These are phyloP conservation scores for Nematodospora anomalae DNA, from an alignment of 1,139 yeast genomes.

Conservation along the genomic window DNA sequence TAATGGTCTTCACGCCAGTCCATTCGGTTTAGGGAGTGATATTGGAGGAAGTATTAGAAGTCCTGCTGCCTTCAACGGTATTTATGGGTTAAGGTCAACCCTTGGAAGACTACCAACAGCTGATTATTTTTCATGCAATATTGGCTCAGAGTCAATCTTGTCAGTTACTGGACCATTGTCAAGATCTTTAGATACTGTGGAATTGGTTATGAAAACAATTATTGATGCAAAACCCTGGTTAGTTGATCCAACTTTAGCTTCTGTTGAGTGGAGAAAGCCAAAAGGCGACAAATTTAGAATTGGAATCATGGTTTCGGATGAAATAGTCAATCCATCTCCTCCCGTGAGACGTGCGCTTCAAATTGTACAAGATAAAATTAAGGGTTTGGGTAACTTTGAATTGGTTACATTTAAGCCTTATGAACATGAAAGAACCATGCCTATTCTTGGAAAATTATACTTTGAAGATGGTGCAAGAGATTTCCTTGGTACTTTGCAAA, in stretches of 20 bases:
- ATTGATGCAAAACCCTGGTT: constrained; percentile 26
- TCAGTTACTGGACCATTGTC: constrained; percentile 52
- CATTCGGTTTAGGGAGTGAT: constrained; percentile 30
- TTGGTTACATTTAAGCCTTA: constrained; percentile 19
- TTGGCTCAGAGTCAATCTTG: constrained; percentile 36
- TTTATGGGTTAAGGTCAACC: constrained; percentile 26
- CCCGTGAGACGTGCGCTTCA: constrained; percentile 24
- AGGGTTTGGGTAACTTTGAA: constrained; percentile 16
- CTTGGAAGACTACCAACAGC: constrained; percentile 22
- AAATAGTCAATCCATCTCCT: constrained; percentile 22
- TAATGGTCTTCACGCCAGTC: constrained; percentile 24
- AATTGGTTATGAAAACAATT: constrained; percentile 26
- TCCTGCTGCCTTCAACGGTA: constrained; percentile 30
- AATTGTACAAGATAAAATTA: constrained; percentile 17
- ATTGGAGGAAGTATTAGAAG: constrained; percentile 31
- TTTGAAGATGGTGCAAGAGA: constrained; percentile 27
- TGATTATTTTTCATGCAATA: constrained; percentile 21
- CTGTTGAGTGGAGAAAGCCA: constrained; percentile 19
- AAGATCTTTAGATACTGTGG: constrained; percentile 26
- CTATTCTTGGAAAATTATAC: constrained; percentile 19
- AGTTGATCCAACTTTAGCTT: constrained; percentile 19
- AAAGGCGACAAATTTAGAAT: constrained; percentile 16
- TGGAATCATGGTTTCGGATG: constrained; percentile 20
- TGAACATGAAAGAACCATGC: constrained; percentile 17
- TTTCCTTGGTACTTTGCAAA: constrained; percentile 16